Conservation (phyloP, 306 rosid genomes). For the Quercus cerris region DNA sequence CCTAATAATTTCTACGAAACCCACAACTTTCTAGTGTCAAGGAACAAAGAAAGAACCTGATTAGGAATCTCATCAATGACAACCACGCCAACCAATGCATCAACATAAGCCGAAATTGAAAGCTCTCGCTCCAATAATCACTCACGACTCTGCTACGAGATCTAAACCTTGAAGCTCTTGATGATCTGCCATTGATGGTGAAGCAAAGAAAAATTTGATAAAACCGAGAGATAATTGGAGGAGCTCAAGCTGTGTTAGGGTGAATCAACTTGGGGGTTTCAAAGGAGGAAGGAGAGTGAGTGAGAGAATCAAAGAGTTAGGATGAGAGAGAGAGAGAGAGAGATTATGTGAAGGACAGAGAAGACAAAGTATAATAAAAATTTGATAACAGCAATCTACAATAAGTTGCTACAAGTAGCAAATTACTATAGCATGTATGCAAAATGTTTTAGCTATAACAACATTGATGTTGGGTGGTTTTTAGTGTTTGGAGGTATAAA, state of each 20-base stretch:
- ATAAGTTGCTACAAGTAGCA: too few relatives aligned
- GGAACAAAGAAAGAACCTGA: conserved; percentile 59
- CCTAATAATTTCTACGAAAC: conserved; percentile 43
- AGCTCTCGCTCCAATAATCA: conserved; percentile 70
- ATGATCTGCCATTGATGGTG: conserved; percentile 98
- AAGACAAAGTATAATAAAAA: too few relatives aligned
- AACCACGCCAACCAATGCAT: conserved; percentile 80
- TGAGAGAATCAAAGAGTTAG: too few relatives aligned
- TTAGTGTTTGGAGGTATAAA: too few relatives aligned
- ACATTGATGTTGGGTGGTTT: too few relatives aligned
- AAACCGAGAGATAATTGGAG: conserved; percentile 29
- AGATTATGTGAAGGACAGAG: too few relatives aligned
- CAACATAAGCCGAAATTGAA: conserved; percentile 49
- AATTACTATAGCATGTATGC: too few relatives aligned
- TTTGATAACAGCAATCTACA: too few relatives aligned
- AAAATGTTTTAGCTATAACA: too few relatives aligned
- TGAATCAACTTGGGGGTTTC: conserved; percentile 17
- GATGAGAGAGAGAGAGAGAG: too few relatives aligned
- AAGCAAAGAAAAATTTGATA: conserved; percentile 64
- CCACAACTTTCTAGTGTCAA: conserved; percentile 82
- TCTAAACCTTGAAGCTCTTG: conserved; percentile 80
- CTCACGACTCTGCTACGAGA: conserved; percentile 87
- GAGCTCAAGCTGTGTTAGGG: conserved; percentile 31
- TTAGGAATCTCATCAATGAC: conserved; percentile 79
- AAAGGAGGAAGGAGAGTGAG: conserved; percentile 31